Evolutionary conservation across 208 protist genomes (phyloP).

Genomic region (Trypanosoma rangeli): DNA sequence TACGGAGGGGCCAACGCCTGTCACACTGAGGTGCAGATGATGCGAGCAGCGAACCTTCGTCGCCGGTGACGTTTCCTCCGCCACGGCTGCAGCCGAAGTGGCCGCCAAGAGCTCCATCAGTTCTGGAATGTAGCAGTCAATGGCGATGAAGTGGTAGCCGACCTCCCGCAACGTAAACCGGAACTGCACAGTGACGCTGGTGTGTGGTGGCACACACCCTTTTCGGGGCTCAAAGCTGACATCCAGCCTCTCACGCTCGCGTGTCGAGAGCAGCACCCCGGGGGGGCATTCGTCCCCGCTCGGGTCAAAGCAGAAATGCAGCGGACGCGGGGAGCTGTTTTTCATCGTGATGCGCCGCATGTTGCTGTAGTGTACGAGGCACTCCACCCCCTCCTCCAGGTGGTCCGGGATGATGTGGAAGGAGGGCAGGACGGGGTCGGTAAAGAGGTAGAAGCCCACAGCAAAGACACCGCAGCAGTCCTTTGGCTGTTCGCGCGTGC

Average conservation of each 20-base stretch:
- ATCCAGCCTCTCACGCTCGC: slow-evolving; percentile 34
- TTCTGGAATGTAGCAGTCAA: slow-evolving; percentile 77
- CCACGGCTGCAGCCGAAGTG: background rate
- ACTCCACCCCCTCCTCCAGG: slow-evolving; percentile 80
- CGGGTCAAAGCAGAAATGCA: slow-evolving; percentile 80
- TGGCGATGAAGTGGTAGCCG: slow-evolving; percentile 44
- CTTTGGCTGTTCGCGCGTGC: slow-evolving; percentile 17
- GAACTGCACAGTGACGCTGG: slow-evolving; percentile 48
- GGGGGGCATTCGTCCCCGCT: slow-evolving; percentile 41
- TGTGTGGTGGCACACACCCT: slow-evolving; percentile 53
- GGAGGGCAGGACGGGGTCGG: slow-evolving; percentile 56
- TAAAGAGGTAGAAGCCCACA: slow-evolving; percentile 76
- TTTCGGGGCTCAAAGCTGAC: slow-evolving; percentile 65
- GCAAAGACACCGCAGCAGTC: slow-evolving; percentile 47
- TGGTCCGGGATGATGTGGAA: slow-evolving; percentile 58
- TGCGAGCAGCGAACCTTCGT: slow-evolving; percentile 32
- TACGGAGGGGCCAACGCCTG: slow-evolving; percentile 72
- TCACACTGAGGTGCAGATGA: slow-evolving; percentile 46
- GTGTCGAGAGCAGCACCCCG: slow-evolving; percentile 31
- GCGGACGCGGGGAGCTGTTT: slow-evolving; percentile 63
- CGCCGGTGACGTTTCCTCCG: slow-evolving; percentile 5
- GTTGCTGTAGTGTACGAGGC: slow-evolving; percentile 63
- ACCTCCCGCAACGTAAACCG: slow-evolving; percentile 58
- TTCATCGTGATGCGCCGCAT: slow-evolving; percentile 70
- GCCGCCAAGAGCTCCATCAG: slow-evolving; percentile 27